phyloP scores from a whole-genome alignment of 345 rosid species.

The Murraya koenigii region DNA sequence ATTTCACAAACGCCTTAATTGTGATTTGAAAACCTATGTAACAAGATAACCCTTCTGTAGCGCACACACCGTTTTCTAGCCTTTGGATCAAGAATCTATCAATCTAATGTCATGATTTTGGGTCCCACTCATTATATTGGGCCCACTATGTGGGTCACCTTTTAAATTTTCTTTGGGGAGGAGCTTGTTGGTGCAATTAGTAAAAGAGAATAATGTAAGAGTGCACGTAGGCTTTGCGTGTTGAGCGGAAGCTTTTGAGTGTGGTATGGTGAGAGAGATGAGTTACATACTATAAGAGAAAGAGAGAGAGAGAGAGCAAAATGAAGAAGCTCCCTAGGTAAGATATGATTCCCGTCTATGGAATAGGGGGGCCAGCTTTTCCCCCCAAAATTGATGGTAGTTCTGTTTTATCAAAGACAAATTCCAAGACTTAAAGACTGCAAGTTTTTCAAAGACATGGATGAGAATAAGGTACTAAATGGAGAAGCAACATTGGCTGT shows the following conservation, averaged over 20 bases:
- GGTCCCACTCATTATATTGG: slow-evolving; percentile 21
- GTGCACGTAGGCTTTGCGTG: slow-evolving; percentile 62
- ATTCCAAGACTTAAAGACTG: not conserved
- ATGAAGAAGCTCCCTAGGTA: slow-evolving; percentile 27
- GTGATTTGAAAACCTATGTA: slow-evolving; percentile 2
- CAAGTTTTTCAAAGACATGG: not conserved
- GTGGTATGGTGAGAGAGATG: slow-evolving; percentile 12
- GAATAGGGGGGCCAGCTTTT: slow-evolving; percentile 25
- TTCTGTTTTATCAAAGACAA: not conserved
- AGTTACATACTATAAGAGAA: not conserved
- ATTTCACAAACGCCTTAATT: slow-evolving; percentile 28
- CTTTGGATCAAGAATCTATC: slow-evolving; percentile 30
- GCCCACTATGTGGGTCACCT: not conserved
- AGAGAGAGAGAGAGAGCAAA: not conserved
- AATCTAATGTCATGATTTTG: slow-evolving; percentile 21
- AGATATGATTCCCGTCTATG: slow-evolving; percentile 47
- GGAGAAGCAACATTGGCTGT: not conserved
- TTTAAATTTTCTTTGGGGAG: slow-evolving; percentile 6
- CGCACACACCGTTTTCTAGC: slow-evolving; percentile 1
- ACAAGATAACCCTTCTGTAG: slow-evolving; percentile 14
- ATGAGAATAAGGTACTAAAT: not conserved
- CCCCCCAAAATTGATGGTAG: slow-evolving; percentile 30
- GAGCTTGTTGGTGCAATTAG: slow-evolving; percentile 20
- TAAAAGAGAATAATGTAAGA: slow-evolving; percentile 36
- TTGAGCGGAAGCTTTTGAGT: slow-evolving; percentile 45